Evolutionary conservation across 1,139 yeast genomes (phyloP).

Genomic region (Suzukiozyma palmioleophila): DNA sequence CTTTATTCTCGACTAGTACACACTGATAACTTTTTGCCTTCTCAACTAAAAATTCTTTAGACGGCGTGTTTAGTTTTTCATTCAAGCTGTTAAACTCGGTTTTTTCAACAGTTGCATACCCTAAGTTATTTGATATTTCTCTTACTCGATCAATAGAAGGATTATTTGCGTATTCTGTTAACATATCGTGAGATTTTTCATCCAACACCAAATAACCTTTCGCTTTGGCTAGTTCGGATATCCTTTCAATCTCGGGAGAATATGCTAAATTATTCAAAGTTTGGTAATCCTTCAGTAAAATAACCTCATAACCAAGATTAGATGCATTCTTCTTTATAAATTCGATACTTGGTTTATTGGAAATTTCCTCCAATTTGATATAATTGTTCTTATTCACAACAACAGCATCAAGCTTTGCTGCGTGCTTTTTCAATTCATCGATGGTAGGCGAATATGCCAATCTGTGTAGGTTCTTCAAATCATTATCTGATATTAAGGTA

Average conservation of each 20-base stretch:
- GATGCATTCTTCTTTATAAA: conserved; percentile 17
- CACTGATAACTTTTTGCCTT: conserved; percentile 11
- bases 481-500: conserved; percentile 10
- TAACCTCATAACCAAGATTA: conserved; percentile 8
- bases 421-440: conserved; percentile 12
- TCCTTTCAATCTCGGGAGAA: conserved; percentile 18
- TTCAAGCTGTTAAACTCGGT: conserved; percentile 14
- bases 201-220: conserved; percentile 27
- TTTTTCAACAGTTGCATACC: conserved; percentile 15
- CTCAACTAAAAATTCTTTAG: conserved; percentile 16
- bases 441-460: conserved; percentile 15
- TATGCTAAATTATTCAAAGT: conserved; percentile 14
- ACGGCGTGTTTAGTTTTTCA: conserved; percentile 19
- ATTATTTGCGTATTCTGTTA: conserved; percentile 1
- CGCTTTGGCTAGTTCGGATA: conserved; percentile 19
- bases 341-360: conserved; percentile 20
- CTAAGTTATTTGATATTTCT: conserved; percentile 10
- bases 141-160: conserved; percentile 9
- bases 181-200: conserved; percentile 6
- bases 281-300: conserved; percentile 12
- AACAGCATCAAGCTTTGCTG: conserved; percentile 11
- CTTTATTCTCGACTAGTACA: too few species aligned
- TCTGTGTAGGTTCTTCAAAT: conserved; percentile 11
- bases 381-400: conserved; percentile 15
- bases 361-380: conserved; percentile 9